Evolutionary conservation across 306 rosid genomes (phyloP), one percentile per base, ranked within the genome.

Genomic region (Abrus pulchellus): DNA sequence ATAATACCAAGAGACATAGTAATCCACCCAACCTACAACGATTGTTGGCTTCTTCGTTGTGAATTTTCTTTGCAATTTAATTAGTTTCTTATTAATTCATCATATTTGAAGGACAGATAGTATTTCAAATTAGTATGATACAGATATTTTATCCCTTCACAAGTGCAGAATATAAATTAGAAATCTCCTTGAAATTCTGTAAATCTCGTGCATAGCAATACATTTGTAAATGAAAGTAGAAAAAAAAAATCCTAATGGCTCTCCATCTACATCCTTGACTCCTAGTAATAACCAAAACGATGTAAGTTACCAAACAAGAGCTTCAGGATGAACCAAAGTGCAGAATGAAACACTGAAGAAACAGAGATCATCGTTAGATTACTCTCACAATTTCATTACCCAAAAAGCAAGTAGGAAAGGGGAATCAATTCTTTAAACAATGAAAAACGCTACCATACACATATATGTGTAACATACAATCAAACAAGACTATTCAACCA

Each of bases 201-300:
- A 78, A 60, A 61, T 9, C 6, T 48, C 38, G 62, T 47, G 61
- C 78, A 36, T 8, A 28, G 44, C 2, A n/a, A 60, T 62, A 43
- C 49, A 76, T 38, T 71, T 38, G 74, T 65, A 73, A 77, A 44
- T 48, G 3, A 32, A 6, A 60, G 55, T 53, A 54, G 55, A 57
- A 28, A 55, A 74, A 50, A 78, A 29, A 9, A 64, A 75, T 70
- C 72, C 68, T 55, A 81, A 34, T 73, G 34, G 62, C 38, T 77
- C 75, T 44, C 43, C 49, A 77, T 85, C 68, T 50, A 14, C 78
- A 59, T 72, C 83, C 43, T 66, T 43, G 67, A 73, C 52, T 72
- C 55, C 27, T 63, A 38, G 20, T 47, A 13, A 71, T 49, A 59
- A 77, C 43, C 60, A 72, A 70, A 47, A 48, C 27, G 36, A 59